phyloP scores from a whole-genome alignment of 108 stramenopile genomes.

The Seminavis robusta region DNA sequence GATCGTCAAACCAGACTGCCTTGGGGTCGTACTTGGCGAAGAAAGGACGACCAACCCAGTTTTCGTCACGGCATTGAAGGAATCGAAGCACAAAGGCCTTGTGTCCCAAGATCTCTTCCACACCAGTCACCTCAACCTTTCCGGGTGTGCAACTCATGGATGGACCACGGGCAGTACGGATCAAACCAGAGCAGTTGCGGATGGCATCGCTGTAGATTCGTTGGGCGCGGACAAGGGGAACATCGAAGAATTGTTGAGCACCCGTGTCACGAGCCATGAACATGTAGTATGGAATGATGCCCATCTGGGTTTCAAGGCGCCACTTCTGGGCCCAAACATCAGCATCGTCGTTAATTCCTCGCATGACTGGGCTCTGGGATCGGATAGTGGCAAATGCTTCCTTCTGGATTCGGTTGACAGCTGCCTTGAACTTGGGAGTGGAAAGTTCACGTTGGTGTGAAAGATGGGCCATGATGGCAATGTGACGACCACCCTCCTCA shows the following conservation, averaged over 20 bases:
- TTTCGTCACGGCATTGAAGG: conserved; percentile 58
- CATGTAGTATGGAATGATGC: conserved; percentile 67
- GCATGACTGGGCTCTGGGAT: conserved; percentile 58
- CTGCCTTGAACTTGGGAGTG: conserved; percentile 31
- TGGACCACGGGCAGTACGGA: conserved; percentile 60
- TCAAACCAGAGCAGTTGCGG: conserved; percentile 42
- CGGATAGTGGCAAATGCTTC: conserved; percentile 53
- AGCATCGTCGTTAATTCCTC: conserved; percentile 56
- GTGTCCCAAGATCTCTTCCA: conserved; percentile 46
- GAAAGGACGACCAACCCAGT: conserved; percentile 50
- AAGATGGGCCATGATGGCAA: conserved; percentile 62
- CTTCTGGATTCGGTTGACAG: conserved; percentile 44
- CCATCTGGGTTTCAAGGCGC: conserved; percentile 45
- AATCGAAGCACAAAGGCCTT: conserved; percentile 55
- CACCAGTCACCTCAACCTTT: conserved; percentile 59
- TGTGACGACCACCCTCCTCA: conserved; percentile 45
- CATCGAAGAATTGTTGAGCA: conserved; percentile 53
- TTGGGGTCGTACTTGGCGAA: conserved; percentile 56
- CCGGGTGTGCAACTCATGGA: conserved; percentile 61
- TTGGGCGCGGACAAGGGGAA: conserved; percentile 50
- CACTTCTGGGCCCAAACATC: conserved; percentile 57
- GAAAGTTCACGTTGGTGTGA: conserved; percentile 42
- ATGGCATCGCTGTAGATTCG: conserved; percentile 49
- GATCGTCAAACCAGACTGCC: conserved; percentile 57
- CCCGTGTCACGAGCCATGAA: conserved; percentile 67